Evolutionary conservation across 2,329 filamentous ascomycete genomes (phyloP).

Genomic region (Colletotrichum orchidophilum): DNA sequence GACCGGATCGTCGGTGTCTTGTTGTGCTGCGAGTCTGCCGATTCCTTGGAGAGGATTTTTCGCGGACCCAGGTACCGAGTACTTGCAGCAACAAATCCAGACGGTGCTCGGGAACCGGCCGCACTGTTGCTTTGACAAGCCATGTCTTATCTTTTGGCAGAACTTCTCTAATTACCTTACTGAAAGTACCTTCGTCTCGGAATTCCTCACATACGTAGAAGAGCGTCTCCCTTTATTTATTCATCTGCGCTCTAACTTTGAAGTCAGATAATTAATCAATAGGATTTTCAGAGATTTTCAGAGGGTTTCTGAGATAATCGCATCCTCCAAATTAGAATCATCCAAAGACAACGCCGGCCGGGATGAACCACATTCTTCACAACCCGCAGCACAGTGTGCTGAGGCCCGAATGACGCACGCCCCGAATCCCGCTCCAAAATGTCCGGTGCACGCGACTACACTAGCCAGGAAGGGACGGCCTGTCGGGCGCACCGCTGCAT

Average conservation of each 20-base stretch:
- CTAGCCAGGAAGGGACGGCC: conserved; percentile 10
- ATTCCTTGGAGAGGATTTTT: conserved; percentile 30
- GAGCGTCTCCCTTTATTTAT: not conserved
- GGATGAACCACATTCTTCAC: not conserved
- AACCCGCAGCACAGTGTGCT: conserved; percentile 18
- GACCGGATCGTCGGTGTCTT: conserved; percentile 35
- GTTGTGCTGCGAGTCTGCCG: conserved; percentile 33
- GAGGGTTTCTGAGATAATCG: not conserved
- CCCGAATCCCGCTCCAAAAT: conserved; percentile 1
- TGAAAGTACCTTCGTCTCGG: not conserved
- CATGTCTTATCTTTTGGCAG: not conserved
- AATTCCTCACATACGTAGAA: not conserved
- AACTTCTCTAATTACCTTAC: not conserved
- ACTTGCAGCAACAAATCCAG: not conserved
- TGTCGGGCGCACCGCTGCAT: conserved; percentile 11
- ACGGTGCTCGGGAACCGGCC: not conserved
- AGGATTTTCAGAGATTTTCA: not conserved
- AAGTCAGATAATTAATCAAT: not conserved
- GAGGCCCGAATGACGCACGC: conserved; percentile 12
- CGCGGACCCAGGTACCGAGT: conserved; percentile 24
- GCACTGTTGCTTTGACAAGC: conserved; percentile 13
- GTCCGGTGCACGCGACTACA: conserved; percentile 26
- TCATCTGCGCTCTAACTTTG: not conserved
- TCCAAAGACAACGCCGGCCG: not conserved
- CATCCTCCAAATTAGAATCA: not conserved